Conservation (phyloP, 192 early-diverging fungal species). For the Coemansia sp. region DNA sequence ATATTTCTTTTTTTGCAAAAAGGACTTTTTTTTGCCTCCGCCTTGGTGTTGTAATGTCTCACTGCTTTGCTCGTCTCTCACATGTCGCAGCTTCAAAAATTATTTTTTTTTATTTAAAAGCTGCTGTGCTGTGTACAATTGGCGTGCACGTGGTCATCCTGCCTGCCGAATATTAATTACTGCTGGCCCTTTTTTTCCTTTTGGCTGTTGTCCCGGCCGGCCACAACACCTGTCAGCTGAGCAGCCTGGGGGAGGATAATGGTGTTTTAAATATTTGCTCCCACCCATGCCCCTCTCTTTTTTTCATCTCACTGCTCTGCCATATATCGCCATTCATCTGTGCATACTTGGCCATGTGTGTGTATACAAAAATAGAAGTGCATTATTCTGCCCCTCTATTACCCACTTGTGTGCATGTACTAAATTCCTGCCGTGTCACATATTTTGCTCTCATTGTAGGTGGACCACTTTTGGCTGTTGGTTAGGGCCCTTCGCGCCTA, state of each 20-base stretch:
- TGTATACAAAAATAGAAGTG: constrained; percentile 1
- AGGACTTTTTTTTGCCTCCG: background rate
- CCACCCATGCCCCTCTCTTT: background rate
- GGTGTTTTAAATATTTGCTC: background rate
- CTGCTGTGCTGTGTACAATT: constrained; percentile 19
- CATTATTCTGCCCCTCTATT: constrained; percentile 9
- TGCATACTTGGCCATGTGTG: background rate
- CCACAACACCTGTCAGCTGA: constrained; percentile 5
- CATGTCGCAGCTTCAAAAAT: constrained; percentile 8
- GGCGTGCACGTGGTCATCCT: constrained; percentile 14
- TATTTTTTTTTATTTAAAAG: background rate
- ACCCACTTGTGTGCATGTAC: background rate
- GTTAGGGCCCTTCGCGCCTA: constrained; percentile 79
- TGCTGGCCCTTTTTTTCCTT: constrained; percentile 6
- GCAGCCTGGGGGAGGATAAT: constrained; percentile 1
- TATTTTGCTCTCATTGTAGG: constrained; percentile 6
- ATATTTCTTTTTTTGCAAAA: background rate
- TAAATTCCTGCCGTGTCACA: constrained; percentile 14
- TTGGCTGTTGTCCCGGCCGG: background rate
- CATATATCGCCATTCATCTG: constrained; percentile 10
- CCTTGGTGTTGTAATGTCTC: background rate
- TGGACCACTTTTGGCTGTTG: constrained; percentile 83
- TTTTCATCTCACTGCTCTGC: constrained; percentile 9
- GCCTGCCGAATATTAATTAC: constrained; percentile 24
- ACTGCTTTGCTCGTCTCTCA: constrained; percentile 6